Base-by-base conservation (phyloP, 768 basidiomycete genomes). In the Podaxis carcinomalis region DNA sequence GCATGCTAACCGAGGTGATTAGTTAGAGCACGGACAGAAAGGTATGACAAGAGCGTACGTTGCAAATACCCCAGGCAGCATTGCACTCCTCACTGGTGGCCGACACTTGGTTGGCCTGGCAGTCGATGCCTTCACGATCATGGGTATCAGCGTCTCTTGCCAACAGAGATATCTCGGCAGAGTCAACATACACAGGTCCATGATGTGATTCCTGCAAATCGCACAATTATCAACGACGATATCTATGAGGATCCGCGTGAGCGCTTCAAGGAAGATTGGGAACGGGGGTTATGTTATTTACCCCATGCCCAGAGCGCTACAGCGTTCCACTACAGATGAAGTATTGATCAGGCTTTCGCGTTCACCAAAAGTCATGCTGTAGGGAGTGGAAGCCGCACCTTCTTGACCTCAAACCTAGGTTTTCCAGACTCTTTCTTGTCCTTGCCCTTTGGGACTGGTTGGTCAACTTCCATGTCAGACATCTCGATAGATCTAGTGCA, bases 161-260 rank as follows among this genome's bases (percentile, higher is more conserved):
- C 16, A 39, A 28, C 39, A n/a, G 46, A 32, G 3, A 10, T 5
- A n/a, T 14, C 14, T 28, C 13, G 19, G 25, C 21, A 21, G 28
- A 54, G 37, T 7, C 35, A 53, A 77, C 91, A 68, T 68, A 98
- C 97, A 99, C 49, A 98, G 89, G 75, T 99, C 97, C 97, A 99
- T 99, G 78, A 99, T 98, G 72, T 99, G 96, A 73, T 98, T 98
- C 74, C 95, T 87, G 83, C 97, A 99, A 78, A 99, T 99, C 54
- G 97, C 97, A 69, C 97, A 98, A 77, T 98, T 99, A 76, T 98
- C 96, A 61, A 98, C 96, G 62, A 97, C 95, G 70, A 98, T 98
- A 73, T 98, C 95, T 96, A 64, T 49, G 36, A 55, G 19, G 42
- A 51, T 19, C 47, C 36, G 25, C 19, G 61, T 67, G 59, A 67